Evolutionary conservation across 2,329 filamentous ascomycete genomes (phyloP).

Genomic region (Fusarium keratoplasticum): DNA sequence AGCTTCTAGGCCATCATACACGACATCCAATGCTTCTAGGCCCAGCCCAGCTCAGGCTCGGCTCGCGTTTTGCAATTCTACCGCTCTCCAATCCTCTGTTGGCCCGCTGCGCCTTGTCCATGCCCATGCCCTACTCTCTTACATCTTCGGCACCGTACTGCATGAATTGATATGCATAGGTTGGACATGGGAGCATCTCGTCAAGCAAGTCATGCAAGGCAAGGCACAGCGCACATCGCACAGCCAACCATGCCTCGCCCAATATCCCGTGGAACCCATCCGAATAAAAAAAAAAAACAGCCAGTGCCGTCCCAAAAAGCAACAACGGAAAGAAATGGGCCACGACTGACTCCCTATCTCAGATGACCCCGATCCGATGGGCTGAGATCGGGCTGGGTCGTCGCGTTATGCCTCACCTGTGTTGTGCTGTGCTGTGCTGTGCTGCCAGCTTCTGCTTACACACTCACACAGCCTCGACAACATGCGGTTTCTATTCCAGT

Average conservation of each 20-base stretch:
- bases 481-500: constrained; percentile 27
- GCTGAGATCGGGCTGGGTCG: constrained; percentile 22
- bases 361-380: constrained; percentile 35
- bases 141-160: constrained; percentile 18
- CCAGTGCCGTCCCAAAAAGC: constrained; percentile 15
- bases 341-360: constrained; percentile 18
- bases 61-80: constrained; percentile 18
- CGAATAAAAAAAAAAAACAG: neutral
- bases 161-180: constrained; percentile 34
- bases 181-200: constrained; percentile 28
- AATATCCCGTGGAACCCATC: constrained; percentile 16
- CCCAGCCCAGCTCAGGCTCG: neutral
- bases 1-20: constrained; percentile 8
- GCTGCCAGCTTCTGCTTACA: constrained; percentile 7
- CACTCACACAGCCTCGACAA: constrained; percentile 17
- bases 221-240: neutral
- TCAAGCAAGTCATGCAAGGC: constrained; percentile 18
- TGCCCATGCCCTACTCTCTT: constrained; percentile 26
- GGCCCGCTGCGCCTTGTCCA: neutral
- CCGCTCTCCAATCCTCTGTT: constrained; percentile 11
- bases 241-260: constrained; percentile 10
- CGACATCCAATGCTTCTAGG: constrained; percentile 3
- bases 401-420: constrained; percentile 25
- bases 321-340: neutral
- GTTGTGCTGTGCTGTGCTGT: neutral